Base-by-base conservation (phyloP, 768 basidiomycete genomes). In the Myochromella boudieri region DNA sequence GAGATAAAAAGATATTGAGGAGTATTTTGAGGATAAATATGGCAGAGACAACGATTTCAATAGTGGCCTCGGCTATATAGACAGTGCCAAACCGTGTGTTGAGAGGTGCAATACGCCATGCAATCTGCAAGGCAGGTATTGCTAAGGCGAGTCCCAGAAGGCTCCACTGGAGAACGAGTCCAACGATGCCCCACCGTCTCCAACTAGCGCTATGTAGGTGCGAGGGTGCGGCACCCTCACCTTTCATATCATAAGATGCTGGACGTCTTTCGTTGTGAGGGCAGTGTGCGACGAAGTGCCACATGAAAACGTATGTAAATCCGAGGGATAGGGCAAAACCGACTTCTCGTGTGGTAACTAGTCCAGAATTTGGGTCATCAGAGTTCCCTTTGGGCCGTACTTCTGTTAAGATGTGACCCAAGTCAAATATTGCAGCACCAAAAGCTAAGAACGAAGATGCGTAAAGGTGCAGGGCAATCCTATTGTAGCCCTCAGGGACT, bases 291-390 rank as follows among this genome's bases (percentile, higher is more conserved):
- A 84, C 81, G 49, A 82, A 78, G 29, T 65, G 66, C 88, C 88
- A 91, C 51, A 81, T 81, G 57, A 82, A 88, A 12, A 89, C 58
- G 57, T 81, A 81, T 28, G 82, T 75, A 33, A 80, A 66, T 4
- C 81, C 82, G 33, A 76, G 60, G 8, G 85, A 78, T 17, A 87
- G 54, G 9, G 81, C 69, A 48, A 82, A 70, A 39, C 75, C 67
- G 22, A 83, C 66, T 60, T 89, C 88, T 28, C 86, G 80, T 4
- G 76, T 63, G 42, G 68, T 71, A 25, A 78, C 64, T 28, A 82
- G 68, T 11, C 66, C 71, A 6, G 59, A 51, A 31, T 72, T 62
- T 20, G 68, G 48, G 22, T 54, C 57, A 8, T 65, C 49, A 12
- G 53, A 56, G 4, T 52, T 44, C 29, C 59, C 61, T 37, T 54